Conservation (phyloP, 495 filamentous ascomycete genomes). For the Aspergillus saccharolyticus region DNA sequence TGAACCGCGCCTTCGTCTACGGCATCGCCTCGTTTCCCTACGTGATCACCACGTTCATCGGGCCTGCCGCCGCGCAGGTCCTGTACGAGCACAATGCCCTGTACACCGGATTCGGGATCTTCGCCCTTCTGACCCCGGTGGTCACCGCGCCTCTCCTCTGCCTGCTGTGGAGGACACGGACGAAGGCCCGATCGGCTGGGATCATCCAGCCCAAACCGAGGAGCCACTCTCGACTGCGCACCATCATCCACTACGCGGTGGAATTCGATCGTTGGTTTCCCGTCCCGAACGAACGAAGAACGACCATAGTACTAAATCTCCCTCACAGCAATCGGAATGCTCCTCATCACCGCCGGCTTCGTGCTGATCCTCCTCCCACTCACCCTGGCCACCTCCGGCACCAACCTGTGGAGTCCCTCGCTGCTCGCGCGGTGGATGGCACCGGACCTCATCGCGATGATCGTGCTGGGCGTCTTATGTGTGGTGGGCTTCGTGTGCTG, state of each 20-base stretch:
- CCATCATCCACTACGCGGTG: slow-evolving; percentile 14
- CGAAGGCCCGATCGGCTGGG: slow-evolving; percentile 43
- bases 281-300: too few species aligned
- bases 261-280: slow-evolving; percentile 20
- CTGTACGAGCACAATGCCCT: slow-evolving; percentile 30
- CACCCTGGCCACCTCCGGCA: slow-evolving; percentile 35
- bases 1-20: slow-evolving; percentile 52
- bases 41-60: slow-evolving; percentile 43
- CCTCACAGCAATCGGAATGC: slow-evolving; percentile 39
- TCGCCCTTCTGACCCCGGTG: slow-evolving; percentile 48
- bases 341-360: slow-evolving; percentile 47
- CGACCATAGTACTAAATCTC: not conserved
- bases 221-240: slow-evolving; percentile 13
- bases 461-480: not conserved
- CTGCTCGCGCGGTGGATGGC: slow-evolving; percentile 2
- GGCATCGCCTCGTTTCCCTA: slow-evolving; percentile 53
- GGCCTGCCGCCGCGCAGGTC: slow-evolving; percentile 12
- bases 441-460: slow-evolving; percentile 6
- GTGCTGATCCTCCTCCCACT: slow-evolving; percentile 52
- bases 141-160: slow-evolving; percentile 43
- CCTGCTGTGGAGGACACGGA: slow-evolving; percentile 40
- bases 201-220: slow-evolving; percentile 25
- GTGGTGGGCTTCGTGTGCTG: slow-evolving; percentile 4
- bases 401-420: slow-evolving; percentile 1
- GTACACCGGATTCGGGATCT: slow-evolving; percentile 54